Evolutionary conservation across 768 basidiomycete genomes (phyloP).

Genomic region (Phylloporus arenicola): DNA sequence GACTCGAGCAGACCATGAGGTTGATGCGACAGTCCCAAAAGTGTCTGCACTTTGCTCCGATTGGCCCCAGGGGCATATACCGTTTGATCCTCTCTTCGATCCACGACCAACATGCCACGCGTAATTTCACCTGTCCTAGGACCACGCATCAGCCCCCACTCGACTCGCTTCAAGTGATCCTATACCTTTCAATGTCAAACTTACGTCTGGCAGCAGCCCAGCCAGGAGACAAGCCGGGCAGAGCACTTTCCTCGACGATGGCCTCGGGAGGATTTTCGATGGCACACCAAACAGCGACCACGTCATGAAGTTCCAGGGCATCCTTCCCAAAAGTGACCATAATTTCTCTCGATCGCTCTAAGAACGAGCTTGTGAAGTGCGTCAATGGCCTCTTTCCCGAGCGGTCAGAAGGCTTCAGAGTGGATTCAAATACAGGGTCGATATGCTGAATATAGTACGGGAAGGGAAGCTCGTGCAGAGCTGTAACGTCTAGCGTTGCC

Average conservation of each 20-base stretch:
- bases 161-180: neutral
- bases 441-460: constrained; percentile 50
- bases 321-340: constrained; percentile 81
- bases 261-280: constrained; percentile 58
- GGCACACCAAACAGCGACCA: constrained; percentile 85
- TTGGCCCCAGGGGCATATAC: constrained; percentile 63
- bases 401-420: constrained; percentile 42
- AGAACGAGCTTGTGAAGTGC: constrained; percentile 77
- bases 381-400: constrained; percentile 51
- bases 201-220: constrained; percentile 52
- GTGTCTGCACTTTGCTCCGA: constrained; percentile 56
- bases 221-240: constrained; percentile 35
- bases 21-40: constrained; percentile 37
- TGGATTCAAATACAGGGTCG: constrained; percentile 55
- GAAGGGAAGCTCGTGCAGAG: constrained; percentile 74
- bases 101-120: constrained; percentile 83
- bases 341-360: constrained; percentile 67
- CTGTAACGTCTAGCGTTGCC: constrained; percentile 79
- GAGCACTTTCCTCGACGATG: constrained; percentile 19
- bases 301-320: constrained; percentile 87
- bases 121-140: constrained; percentile 70
- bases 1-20: constrained; percentile 41
- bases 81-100: constrained; percentile 61
- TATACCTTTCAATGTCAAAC: constrained; percentile 69
- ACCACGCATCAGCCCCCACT: neutral